Base-by-base conservation (phyloP, 208 protist genomes). In the Balamuthia mandrillaris region DNA sequence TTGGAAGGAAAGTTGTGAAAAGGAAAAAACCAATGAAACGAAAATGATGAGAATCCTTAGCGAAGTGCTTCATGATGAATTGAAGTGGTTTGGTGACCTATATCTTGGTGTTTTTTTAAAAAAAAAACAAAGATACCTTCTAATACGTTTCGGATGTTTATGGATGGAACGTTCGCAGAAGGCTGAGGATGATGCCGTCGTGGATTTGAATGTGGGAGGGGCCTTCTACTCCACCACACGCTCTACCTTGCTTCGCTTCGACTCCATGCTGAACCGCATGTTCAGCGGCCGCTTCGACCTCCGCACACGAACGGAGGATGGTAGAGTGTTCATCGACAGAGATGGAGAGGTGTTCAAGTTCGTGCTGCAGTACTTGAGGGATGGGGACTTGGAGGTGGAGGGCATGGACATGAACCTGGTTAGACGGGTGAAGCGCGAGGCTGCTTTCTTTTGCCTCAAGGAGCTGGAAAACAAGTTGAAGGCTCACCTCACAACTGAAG, bases 271-370 rank as follows among this genome's bases (percentile, higher is more conserved):
- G 4, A 27, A 18, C 4, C 51, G 51, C 51, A 58, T 58, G 51
- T 58, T 58, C 51, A 58, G 51, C 51, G 51, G 51, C 4, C 51
- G 51, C 51, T 27, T 31, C 51, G 51, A 58, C n/a, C 2, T 9
- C 51, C n/a, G 29, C 4, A 2, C 2, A 18, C n/a, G 7, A n/a
- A 63, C 72, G 31, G 21, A 88, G 14, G 85, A 88, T 10, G 85
- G 85, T 0, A 47, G 61, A 33, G 61, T 83, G 4, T 88, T 88
- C 39, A 88, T 88, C 35, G 85, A 88, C 77, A 35, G 85, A 37
- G 85, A 88, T 56, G 68, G 68, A 0, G 74, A 82, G 29, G 41
- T 56, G 3, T 88, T 88, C 18, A 29, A 7, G 0, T 16, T 60
- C 52, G 33, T 60, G 24, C 52, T 60, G 24, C 24, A 60, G 10